These are phyloP conservation scores for Bauhinia variegata DNA, from an alignment of 306 rosid genomes.

Conservation along the genomic window DNA sequence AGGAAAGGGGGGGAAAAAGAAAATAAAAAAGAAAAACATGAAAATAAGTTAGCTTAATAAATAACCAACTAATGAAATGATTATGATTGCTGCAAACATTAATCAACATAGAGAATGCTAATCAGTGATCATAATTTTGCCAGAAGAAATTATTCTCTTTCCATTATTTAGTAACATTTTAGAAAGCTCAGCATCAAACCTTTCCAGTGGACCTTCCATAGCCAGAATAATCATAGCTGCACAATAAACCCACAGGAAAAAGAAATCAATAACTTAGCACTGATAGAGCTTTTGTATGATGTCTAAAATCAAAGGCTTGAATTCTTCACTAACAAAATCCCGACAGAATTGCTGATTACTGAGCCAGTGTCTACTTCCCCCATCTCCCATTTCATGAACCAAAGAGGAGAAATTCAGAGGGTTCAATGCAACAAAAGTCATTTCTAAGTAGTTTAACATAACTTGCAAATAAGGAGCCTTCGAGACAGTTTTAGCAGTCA, in stretches of 20 bases:
- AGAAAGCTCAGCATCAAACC: conserved; percentile 54
- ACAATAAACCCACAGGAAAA: conserved; percentile 23
- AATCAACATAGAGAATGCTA: neutral
- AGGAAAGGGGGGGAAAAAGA: neutral
- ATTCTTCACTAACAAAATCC: too few species aligned
- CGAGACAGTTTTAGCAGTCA: too few species aligned
- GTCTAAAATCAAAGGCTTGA: too few species aligned
- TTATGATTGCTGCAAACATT: neutral
- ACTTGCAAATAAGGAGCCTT: neutral
- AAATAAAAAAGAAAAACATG: neutral
- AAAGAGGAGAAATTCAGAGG: neutral
- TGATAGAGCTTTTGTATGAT: too few species aligned
- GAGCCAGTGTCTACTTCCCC: too few species aligned
- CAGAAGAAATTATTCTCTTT: conserved; percentile 5
- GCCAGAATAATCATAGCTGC: conserved; percentile 95
- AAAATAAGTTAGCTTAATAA: neutral
- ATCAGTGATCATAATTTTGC: neutral
- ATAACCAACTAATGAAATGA: too few species aligned
- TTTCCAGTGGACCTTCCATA: conserved; percentile 97
- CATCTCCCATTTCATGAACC: too few species aligned
- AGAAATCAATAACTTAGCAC: too few species aligned
- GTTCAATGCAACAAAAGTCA: neutral
- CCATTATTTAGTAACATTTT: neutral
- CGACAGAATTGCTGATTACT: too few species aligned
- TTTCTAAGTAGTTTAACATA: conserved; percentile 4